Evolutionary conservation across 2,329 filamentous ascomycete species (phyloP).

Genomic region (Colletotrichum chrysophilum): DNA sequence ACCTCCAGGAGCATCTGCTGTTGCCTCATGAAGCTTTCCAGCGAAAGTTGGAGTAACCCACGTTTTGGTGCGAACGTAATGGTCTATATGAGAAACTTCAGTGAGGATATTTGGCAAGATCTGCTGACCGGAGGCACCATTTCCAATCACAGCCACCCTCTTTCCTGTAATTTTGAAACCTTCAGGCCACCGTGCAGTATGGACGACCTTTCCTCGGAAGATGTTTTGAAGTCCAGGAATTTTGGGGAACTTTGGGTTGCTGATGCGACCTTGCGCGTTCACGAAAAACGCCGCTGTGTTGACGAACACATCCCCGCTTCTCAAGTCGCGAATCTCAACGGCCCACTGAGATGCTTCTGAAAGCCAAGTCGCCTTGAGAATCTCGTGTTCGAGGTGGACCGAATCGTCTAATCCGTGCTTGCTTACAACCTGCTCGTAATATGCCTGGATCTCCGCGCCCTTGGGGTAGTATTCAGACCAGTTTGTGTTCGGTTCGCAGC

Average conservation of each 20-base stretch:
- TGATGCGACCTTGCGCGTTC: background rate
- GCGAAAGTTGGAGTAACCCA: background rate
- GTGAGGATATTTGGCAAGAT: background rate
- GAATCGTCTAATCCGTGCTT: background rate
- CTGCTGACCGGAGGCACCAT: background rate
- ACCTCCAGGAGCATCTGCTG: background rate
- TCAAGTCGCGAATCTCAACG: background rate
- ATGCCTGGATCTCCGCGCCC: constrained; percentile 22
- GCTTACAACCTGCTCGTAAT: constrained; percentile 7
- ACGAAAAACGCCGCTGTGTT: background rate
- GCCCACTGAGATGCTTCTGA: background rate
- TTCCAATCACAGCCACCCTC: background rate
- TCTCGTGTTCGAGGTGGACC: background rate
- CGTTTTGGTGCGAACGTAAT: background rate
- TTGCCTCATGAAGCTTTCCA: background rate
- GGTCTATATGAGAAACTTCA: background rate
- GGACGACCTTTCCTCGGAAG: background rate
- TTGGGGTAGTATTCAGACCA: constrained; percentile 24
- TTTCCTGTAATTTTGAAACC: background rate
- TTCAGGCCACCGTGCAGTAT: background rate
- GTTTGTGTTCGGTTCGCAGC: constrained; percentile 20
- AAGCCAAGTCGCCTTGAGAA: background rate
- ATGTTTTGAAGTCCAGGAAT: background rate
- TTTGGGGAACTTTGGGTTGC: background rate
- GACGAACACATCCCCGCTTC: background rate